Evolutionary conservation across 805 yeast species (phyloP).

Genomic region (Kodamaea kaohsiungensis): DNA sequence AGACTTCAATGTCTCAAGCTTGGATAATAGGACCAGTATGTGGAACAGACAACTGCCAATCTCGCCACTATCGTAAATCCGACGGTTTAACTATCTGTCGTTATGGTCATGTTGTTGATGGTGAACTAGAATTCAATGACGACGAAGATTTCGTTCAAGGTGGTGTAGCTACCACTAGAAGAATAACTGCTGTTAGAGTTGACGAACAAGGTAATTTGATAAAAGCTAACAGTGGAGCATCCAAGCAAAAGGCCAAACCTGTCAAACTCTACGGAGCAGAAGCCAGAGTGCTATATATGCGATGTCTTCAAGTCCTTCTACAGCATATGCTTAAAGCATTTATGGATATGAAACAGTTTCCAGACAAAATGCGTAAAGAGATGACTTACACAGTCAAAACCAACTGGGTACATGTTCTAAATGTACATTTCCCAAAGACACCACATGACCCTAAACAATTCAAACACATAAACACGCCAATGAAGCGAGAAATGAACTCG

Average conservation of each 20-base stretch:
- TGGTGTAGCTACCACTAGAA: constrained; percentile 49
- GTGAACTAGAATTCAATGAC: constrained; percentile 75
- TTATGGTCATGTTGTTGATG: constrained; percentile 86
- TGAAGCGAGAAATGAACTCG: constrained; percentile 7
- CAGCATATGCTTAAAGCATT: constrained; percentile 42
- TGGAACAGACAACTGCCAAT: constrained; percentile 88
- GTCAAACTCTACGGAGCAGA: constrained; percentile 45
- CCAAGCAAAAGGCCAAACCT: not conserved
- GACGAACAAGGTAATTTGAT: constrained; percentile 13
- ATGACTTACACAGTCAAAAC: constrained; percentile 27
- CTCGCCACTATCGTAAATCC: constrained; percentile 66
- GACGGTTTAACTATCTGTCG: constrained; percentile 87
- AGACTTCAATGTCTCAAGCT: constrained; percentile 13
- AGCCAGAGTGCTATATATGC: constrained; percentile 45
- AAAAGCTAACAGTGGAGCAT: constrained; percentile 5
- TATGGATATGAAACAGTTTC: constrained; percentile 12
- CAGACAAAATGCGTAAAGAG: constrained; percentile 11
- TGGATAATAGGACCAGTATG: constrained; percentile 80
- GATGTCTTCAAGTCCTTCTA: constrained; percentile 52
- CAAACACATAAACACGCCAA: not conserved
- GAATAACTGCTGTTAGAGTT: constrained; percentile 44
- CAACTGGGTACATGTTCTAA: constrained; percentile 32
- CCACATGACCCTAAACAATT: not conserved
- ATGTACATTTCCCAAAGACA: constrained; percentile 2
- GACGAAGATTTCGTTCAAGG: constrained; percentile 56